Percentiles rank a stretch among this genome's conserved stretches.
phyloP scores from a whole-genome alignment of 2,329 filamentous ascomycete genomes.

The Arthrocladium fulminans region DNA sequence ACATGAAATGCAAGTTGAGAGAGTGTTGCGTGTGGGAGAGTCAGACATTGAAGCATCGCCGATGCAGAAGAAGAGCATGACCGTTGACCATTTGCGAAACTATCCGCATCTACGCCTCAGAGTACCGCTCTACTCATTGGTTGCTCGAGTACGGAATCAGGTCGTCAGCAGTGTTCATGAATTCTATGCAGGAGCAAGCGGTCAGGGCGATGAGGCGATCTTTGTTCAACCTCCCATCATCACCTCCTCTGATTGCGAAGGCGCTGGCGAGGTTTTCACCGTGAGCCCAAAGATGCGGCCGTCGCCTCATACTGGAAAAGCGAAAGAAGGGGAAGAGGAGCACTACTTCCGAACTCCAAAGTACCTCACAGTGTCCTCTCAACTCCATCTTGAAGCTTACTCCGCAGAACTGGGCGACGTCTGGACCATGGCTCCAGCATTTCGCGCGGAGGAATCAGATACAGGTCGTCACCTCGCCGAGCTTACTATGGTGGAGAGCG shows the following conservation, averaged over 20 bases:
- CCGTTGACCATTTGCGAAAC: conserved; percentile 75
- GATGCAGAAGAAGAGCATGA: conserved; percentile 94
- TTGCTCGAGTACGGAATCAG: conserved; percentile 76
- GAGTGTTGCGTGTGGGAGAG: conserved; percentile 61
- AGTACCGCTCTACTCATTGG: conserved; percentile 67
- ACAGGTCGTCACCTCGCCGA: conserved; percentile 90
- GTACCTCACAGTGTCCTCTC: conserved; percentile 89
- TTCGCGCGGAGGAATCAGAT: conserved; percentile 86
- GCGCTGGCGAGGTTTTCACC: conserved; percentile 86
- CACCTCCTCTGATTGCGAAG: conserved; percentile 94
- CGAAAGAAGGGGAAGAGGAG: conserved; percentile 31
- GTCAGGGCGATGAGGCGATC: conserved; percentile 55
- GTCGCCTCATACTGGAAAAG: conserved; percentile 11
- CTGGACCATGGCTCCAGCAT: conserved; percentile 89
- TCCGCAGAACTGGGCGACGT: conserved; percentile 81
- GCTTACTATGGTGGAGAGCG: conserved; percentile 97
- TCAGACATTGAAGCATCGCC: conserved; percentile 79
- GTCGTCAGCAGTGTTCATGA: conserved; percentile 62
- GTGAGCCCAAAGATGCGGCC: conserved; percentile 35
- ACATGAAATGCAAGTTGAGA: conserved; percentile 69
- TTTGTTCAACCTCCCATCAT: conserved; percentile 87
- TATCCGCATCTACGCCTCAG: conserved; percentile 80
- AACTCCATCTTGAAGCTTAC: conserved; percentile 87
- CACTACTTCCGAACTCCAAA: conserved; percentile 79
- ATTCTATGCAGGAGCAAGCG: conserved; percentile 54